Percentiles rank a stretch among this genome's conserved stretches.
Conservation (phyloP, 805 yeast species). For the Cyberlindnera meyerae region DNA sequence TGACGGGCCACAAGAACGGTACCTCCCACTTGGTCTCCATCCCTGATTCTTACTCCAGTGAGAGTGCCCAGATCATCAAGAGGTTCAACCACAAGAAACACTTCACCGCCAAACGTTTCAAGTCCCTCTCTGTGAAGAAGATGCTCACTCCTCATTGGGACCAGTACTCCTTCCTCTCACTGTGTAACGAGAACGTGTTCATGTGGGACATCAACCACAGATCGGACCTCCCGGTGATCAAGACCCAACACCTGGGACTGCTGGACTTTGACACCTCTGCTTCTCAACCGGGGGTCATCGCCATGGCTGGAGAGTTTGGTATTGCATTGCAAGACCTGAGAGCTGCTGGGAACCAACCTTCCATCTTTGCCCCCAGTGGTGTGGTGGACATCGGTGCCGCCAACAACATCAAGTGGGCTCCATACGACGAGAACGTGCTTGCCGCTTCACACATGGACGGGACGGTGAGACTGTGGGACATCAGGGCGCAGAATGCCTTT, state of each 20-base stretch:
- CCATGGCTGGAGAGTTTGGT: conserved; percentile 69
- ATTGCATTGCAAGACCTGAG: conserved; percentile 71
- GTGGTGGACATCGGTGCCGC: conserved; percentile 28
- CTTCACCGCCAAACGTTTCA: conserved; percentile 30
- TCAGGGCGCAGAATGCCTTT: conserved; percentile 51
- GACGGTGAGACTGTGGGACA: conserved; percentile 68
- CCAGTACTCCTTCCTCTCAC: conserved; percentile 42
- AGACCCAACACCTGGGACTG: conserved; percentile 47
- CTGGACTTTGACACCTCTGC: conserved; percentile 45
- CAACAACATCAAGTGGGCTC: conserved; percentile 57
- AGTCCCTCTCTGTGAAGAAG: conserved; percentile 15
- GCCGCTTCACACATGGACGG: conserved; percentile 62
- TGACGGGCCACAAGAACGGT: conserved; percentile 80
- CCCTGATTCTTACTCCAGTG: conserved; percentile 46
- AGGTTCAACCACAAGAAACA: conserved; percentile 77
- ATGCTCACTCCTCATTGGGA: conserved; percentile 21
- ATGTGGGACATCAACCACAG: conserved; percentile 67
- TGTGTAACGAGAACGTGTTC: conserved; percentile 66
- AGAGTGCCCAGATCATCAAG: conserved; percentile 68
- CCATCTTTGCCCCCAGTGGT: conserved; percentile 38
- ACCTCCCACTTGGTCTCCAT: conserved; percentile 65
- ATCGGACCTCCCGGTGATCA: conserved; percentile 53
- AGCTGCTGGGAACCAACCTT: conserved; percentile 27
- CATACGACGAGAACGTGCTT: conserved; percentile 50
- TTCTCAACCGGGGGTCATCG: conserved; percentile 46